Percentiles rank a stretch among this genome's conserved stretches.
phyloP scores from a whole-genome alignment of 176 grass and related monocot species.

The Secale cereale region DNA sequence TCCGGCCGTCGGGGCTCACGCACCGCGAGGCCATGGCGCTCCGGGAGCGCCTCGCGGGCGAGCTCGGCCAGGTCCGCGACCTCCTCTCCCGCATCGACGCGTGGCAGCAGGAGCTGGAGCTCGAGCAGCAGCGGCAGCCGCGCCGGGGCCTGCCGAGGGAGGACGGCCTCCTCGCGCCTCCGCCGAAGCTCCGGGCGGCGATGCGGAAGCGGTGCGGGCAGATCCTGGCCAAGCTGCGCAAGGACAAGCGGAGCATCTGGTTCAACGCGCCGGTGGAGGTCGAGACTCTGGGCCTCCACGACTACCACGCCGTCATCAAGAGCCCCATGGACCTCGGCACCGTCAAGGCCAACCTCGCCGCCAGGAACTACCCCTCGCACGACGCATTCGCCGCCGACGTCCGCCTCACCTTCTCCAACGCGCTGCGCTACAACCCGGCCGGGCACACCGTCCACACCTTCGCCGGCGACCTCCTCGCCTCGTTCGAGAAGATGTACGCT shows the following conservation, averaged over 20 bases:
- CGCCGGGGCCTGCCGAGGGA: neutral
- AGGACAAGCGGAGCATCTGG: slow-evolving; percentile 84
- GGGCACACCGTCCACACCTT: slow-evolving; percentile 75
- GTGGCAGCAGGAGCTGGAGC: slow-evolving; percentile 32
- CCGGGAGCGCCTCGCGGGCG: slow-evolving; percentile 51
- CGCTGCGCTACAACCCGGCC: slow-evolving; percentile 71
- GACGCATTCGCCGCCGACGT: slow-evolving; percentile 66
- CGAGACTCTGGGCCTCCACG: slow-evolving; percentile 62
- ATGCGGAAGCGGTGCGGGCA: slow-evolving; percentile 75
- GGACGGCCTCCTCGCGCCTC: neutral
- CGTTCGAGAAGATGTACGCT: slow-evolving; percentile 57
- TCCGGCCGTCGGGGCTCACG: slow-evolving; percentile 32
- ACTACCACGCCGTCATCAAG: slow-evolving; percentile 78
- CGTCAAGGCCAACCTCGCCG: slow-evolving; percentile 46
- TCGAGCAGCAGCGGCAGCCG: neutral
- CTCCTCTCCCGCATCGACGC: slow-evolving; percentile 73
- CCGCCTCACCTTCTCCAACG: slow-evolving; percentile 79
- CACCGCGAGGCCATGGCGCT: slow-evolving; percentile 49
- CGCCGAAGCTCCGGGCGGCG: slow-evolving; percentile 33
- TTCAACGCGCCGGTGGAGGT: slow-evolving; percentile 87
- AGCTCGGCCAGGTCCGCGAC: slow-evolving; percentile 75
- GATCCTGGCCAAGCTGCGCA: slow-evolving; percentile 70
- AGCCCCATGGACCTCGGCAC: slow-evolving; percentile 89
- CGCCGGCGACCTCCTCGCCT: slow-evolving; percentile 53
- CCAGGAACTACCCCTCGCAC: slow-evolving; percentile 53